Evolutionary conservation across 164 flowering plant species (phyloP).

Genomic region (Buxus sempervirens): DNA sequence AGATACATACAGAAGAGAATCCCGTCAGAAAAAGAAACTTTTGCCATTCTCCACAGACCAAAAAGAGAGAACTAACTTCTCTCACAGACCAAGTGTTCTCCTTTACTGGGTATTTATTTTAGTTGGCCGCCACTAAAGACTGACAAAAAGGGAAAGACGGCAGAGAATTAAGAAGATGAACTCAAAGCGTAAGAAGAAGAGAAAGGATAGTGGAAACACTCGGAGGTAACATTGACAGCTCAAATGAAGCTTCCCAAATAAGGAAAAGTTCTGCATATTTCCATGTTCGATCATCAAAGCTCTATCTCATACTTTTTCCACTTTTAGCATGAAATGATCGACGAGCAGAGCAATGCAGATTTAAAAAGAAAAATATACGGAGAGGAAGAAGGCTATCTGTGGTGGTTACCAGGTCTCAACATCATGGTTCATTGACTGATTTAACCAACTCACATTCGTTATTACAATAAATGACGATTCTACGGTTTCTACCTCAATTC

Average conservation of each 20-base stretch:
- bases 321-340: neutral
- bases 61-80: conserved; percentile 21
- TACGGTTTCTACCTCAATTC: too few species aligned
- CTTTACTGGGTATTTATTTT: neutral
- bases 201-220: conserved; percentile 23
- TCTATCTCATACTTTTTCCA: conserved; percentile 7
- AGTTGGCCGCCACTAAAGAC: neutral
- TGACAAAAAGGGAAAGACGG: neutral
- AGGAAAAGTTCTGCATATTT: conserved; percentile 28
- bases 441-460: too few species aligned
- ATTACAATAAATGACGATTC: too few species aligned
- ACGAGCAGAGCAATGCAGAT: neutral
- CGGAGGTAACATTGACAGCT: conserved; percentile 20
- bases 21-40: neutral
- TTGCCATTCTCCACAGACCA: conserved; percentile 22
- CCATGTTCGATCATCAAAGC: conserved; percentile 18
- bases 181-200: neutral
- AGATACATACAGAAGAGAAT: neutral
- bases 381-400: too few species aligned
- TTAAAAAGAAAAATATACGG: too few species aligned
- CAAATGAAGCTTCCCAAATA: conserved; percentile 27
- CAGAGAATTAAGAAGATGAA: neutral
- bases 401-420: neutral
- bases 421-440: too few species aligned
- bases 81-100: conserved; percentile 32